Base-by-base conservation (phyloP, 176 grass and related monocot genomes). In the Chrysopogon serrulatus region DNA sequence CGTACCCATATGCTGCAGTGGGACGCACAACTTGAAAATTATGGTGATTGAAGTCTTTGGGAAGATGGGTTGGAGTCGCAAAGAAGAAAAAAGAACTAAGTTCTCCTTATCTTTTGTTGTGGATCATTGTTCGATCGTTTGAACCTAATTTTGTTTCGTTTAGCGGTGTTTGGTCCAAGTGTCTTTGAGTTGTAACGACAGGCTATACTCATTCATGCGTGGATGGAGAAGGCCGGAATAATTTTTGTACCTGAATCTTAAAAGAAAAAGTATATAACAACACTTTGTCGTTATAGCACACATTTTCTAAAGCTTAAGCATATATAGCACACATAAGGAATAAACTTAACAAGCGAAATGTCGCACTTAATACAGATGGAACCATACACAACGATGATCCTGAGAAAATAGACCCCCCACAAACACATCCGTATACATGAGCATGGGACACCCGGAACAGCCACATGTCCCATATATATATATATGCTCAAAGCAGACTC, bases 291-390 rank as follows among this genome's bases (percentile, higher is more conserved):
- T 56, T n/a, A 23, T 10, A 1, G 23, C 21, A 56, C 21, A 56
- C 21, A n/a, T 56, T 56, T 56, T 56, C 53, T 56, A 61, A 27
- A 61, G 9, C 57, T 24, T 27, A 61, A 27, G 24, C 57, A 61
- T 61, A 28, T 61, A 61, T 27, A 28, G 24, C 10, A 69, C 21
- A 69, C 10, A 40, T 40, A 24, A 10, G 17, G 33, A 6, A 24
- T 26, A 1, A 70, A 42, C 13, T 70, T n/a, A n/a, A 40, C 23
- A 13, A 26, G 67, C 10, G 56, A 43, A 43, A 80, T 36, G 41
- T 81, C 16, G 2, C 65, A 18, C 23, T 82, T 82, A 82, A 24
- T 82, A 83, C 30, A 48, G 23, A 56, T 83, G 40, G 71, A 73
- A 83, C 37, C 15, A 67, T 71, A 59, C 33, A 9, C 24, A 19